Evolutionary conservation across 805 yeast species (phyloP).

Genomic region (Lipomyces kockii): DNA sequence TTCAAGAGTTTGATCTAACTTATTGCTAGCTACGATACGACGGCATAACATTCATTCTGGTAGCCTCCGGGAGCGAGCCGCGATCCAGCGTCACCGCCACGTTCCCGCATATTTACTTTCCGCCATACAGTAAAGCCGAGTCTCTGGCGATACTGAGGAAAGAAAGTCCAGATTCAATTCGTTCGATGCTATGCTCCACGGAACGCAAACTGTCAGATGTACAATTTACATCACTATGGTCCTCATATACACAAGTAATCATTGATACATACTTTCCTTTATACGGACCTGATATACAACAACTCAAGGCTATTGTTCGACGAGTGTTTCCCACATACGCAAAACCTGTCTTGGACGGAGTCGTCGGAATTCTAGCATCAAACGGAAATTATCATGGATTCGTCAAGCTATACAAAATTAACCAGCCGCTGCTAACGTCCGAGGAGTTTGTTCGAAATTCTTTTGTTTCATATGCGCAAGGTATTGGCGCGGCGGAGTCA

Average conservation of each 20-base stretch:
- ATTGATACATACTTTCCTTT: conserved; percentile 30
- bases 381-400: conserved; percentile 7
- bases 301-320: conserved; percentile 11
- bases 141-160: conserved; percentile 14
- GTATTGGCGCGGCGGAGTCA: background rate
- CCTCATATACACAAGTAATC: conserved; percentile 18
- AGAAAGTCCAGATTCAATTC: conserved; percentile 1
- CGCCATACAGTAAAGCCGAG: conserved; percentile 28
- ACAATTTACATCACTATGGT: conserved; percentile 21
- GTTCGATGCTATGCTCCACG: background rate
- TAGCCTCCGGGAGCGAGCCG: conserved; percentile 20
- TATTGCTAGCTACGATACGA: conserved; percentile 3
- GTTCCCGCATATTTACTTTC: conserved; percentile 29
- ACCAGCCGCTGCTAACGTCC: conserved; percentile 24
- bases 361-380: conserved; percentile 5
- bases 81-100: conserved; percentile 14
- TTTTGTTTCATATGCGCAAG: background rate
- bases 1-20: background rate
- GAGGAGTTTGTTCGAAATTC: conserved; percentile 29
- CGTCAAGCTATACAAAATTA: conserved; percentile 20
- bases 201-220: conserved; percentile 14
- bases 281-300: conserved; percentile 26
- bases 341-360: conserved; percentile 16
- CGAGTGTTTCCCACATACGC: conserved; percentile 20
- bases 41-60: conserved; percentile 24